Evolutionary conservation across 352 stramenopile genomes (phyloP), one percentile per base, ranked within the genome.

Genomic region (Pythium folliculosum): DNA sequence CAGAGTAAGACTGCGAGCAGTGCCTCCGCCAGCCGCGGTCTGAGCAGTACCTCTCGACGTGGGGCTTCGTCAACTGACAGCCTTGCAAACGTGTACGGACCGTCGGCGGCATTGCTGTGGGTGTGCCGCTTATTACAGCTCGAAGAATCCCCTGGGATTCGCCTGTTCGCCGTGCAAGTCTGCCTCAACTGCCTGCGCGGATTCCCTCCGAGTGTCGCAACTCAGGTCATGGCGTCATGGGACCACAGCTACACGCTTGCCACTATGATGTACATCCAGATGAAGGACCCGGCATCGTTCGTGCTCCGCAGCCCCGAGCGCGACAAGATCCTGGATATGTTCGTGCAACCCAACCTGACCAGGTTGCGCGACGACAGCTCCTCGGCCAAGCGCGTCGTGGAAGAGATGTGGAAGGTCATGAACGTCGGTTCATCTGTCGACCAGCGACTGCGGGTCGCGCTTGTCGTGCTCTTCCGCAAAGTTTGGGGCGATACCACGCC

Each of bases 401-500:
- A 95, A 45, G 72, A 80, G 52, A 52, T 94, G 35, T 94, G 86
- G 88, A 80, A 77, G 49, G 67, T 90, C 30, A 91, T 95, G 84
- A 94, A 95, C 58, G 70, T 73, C 0, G 72, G 60, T 22, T 70
- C 81, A 3, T 77, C 71, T 0, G 76, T 86, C 54, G 88, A 95
- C 54, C 86, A 95, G 68, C 75, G 82, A 3, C 74, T 94, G 4
- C 88, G 88, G 5, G 84, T 94, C 30, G 80, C 86, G 37, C 73
- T 95, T 1, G 80, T 92, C 30, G 80, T 92, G 3, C 64, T 94
- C 17, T 95, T 94, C 67, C 66, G 84, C 52, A 91, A 88, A 63
- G 70, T 95, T 21, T 95, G 84, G 84, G 86, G 88, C 22, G 88
- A 95, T 27, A 90, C 80, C 22, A 95, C 88, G 48, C 86, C 88